Percentiles rank a stretch among this genome's conserved stretches.
phyloP scores from a whole-genome alignment of 2,329 filamentous ascomycete genomes.

The Cercospora brassicicola region DNA sequence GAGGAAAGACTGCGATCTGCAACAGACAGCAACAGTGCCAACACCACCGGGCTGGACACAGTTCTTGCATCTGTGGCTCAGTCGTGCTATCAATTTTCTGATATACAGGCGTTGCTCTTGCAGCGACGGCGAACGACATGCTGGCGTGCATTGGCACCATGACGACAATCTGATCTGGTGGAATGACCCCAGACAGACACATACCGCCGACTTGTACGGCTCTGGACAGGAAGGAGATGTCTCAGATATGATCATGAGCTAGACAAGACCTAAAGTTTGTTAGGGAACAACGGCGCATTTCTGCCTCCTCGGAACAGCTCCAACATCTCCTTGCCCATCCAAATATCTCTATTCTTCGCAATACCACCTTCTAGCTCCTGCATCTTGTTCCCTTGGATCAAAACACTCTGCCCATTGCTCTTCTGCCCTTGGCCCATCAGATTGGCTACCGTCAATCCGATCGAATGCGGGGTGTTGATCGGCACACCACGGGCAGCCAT shows the following conservation, averaged over 20 bases:
- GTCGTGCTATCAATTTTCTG: constrained; percentile 13
- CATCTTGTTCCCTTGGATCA: constrained; percentile 44
- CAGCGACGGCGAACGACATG: not conserved
- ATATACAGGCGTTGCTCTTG: constrained; percentile 8
- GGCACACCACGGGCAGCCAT: constrained; percentile 50
- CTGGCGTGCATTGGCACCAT: constrained; percentile 12
- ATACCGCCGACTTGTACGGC: not conserved
- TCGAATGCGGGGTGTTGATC: constrained; percentile 49
- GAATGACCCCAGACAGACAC: not conserved
- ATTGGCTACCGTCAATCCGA: constrained; percentile 49
- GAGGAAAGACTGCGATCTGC: not conserved
- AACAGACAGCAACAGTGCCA: not conserved
- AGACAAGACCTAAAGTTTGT: constrained; percentile 30
- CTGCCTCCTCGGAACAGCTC: constrained; percentile 50
- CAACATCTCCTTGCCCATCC: constrained; percentile 56
- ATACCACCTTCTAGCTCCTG: constrained; percentile 50
- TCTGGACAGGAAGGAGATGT: not conserved
- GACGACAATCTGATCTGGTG: constrained; percentile 10
- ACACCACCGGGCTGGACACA: constrained; percentile 15
- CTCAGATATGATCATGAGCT: constrained; percentile 1
- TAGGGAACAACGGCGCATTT: constrained; percentile 36
- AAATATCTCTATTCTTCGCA: constrained; percentile 47
- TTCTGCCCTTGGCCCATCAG: constrained; percentile 47
- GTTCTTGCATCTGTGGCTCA: constrained; percentile 15
- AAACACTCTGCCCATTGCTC: constrained; percentile 49